Base-by-base conservation (phyloP, 495 filamentous ascomycete genomes). In the Cercophora newfieldiana region DNA sequence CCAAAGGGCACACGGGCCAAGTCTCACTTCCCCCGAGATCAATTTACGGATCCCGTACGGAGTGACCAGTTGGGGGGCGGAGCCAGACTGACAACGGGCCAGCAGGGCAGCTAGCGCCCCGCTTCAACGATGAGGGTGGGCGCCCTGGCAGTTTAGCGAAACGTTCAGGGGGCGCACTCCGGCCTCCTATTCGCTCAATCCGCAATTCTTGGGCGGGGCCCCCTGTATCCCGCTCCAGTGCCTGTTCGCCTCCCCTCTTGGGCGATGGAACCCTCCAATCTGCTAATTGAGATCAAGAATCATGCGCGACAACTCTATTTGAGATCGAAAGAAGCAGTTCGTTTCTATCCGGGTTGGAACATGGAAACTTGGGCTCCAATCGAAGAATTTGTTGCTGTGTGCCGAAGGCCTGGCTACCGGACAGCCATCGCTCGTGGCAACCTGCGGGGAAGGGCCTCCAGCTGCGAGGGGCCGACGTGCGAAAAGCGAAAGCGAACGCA, bases 21-120 rank as follows among this genome's bases (percentile, higher is more conserved):
- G 65, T 33, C 69, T 62, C 62, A 48, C 33, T 29, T 57, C 48
- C 53, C 55, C 65, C 61, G 19, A 48, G 29, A 54, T 75, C 67
- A 76, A 44, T 73, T 75, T 76, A 64, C 68, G 69, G 68, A 75
- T n/a, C n/a, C n/a, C n/a, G n/a, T n/a, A n/a, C n/a, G n/a, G n/a
- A 75, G 71, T 73, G 72, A 66, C 70, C 72, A 71, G 49, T 59
- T 63, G 66, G 67, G 50, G 30, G 48, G 67, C 72, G 62, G 70
- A 67, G 69, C 63, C 65, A 68, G 58, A 67, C 59, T 48, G 47
- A 66, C 44, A 51, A 51, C 61, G 55, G 66, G 59, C 50, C 62
- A 49, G 25, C 58, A 68, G 65, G 64, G 26, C 68, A 59, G 50
- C 66, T 70, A 69, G 69, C 63, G 73, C 61, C 60, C 68, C 66